Base-by-base conservation (phyloP, 163 green algal species). In the Chloromonas sp. region DNA sequence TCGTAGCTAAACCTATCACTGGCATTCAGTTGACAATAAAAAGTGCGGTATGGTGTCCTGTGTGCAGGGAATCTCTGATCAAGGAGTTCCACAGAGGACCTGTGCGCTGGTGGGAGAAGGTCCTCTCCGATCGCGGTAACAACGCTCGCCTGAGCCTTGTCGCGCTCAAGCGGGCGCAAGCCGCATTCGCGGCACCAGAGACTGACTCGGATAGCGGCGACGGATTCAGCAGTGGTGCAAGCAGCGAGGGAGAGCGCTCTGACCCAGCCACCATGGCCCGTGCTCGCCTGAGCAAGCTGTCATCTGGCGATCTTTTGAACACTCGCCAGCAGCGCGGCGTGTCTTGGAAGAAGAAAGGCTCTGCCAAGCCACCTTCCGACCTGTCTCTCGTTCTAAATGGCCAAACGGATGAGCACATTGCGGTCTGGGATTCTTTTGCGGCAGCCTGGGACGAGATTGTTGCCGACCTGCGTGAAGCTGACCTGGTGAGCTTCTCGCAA, bases 401-500 rank as follows among this genome's bases (percentile, higher is more conserved):
- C 71, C 81, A 86, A 78, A 81, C 87, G 58, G 82, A 88, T 79
- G 87, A 88, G 84, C 78, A 85, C 59, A 78, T 93, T 78, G 86
- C 91, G 0, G 77, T 84, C 83, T 94, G 92, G 92, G 81, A 91
- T 60, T 82, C 89, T 0, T 94, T 94, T 80, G 88, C 86, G 36
- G 87, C 90, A 15, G 91, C 90, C 61, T 94, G 92, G 90, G 91
- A 94, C 60, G 88, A 81, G 0, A 85, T 94, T 3, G 87, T 94
- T 13, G 86, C 88, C 57, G 92, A 94, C 85, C 88, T 94, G 82
- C 89, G 92, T 60, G 14, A 85, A 2, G 62, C 89, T 1, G 92
- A 94, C 85, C 87, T 93, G 3, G 70, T 94, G 58, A 79, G 71
- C 13, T 59, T 11, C 36, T 36, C 36, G 36, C 36, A 36, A 36